Evolutionary conservation across 371 early-diverging fungal genomes (phyloP), one percentile per base, ranked within the genome.

Genomic region (Lichtheimia hyalospora): DNA sequence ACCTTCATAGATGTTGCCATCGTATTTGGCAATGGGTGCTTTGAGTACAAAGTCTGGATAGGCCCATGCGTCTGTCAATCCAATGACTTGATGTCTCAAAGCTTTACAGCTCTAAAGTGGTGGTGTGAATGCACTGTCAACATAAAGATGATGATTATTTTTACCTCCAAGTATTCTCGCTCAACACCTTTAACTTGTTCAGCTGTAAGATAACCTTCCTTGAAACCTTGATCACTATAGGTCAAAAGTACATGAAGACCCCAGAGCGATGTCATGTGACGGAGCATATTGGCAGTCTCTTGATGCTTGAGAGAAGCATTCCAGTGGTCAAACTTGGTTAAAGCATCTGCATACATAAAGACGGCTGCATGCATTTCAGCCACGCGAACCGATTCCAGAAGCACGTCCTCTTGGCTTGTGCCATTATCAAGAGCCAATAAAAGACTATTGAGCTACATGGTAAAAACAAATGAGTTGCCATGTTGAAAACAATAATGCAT

Each of bases 31-130:
- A 64, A 89, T 84, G 4, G 87, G 87, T 13, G 85, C 84, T 71
- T 86, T 87, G 52, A 87, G 55, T 20, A 89, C 66, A 66, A 84
- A 89, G 62, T 89, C 89, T 15, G 89, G 87, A 48, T 81, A 74
- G 2, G 75, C 82, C 61, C 82, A 86, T 2, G 81, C 83, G 63
- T 89, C 89, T 8, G 83, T 74, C 7, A 87, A 68, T 3, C 87
- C 85, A 58, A 89, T 77, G 2, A 79, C 86, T 59, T 86, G 82
- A 28, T 68, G 67, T 46, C 90, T 81, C 43, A 87, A 62, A 8
- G 75, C 71, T 66, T 77, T 77, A 66, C 85, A 60, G 14, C 41
- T 86, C 49, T 58, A 21, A 15, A 69, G 49, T 7, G 51, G 44
- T 54, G 24, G 64, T 6, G 48, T 14, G 28, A 54, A 42, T 27